phyloP scores from a whole-genome alignment of 208 protist genomes.

The Leptomonas seymouri region DNA sequence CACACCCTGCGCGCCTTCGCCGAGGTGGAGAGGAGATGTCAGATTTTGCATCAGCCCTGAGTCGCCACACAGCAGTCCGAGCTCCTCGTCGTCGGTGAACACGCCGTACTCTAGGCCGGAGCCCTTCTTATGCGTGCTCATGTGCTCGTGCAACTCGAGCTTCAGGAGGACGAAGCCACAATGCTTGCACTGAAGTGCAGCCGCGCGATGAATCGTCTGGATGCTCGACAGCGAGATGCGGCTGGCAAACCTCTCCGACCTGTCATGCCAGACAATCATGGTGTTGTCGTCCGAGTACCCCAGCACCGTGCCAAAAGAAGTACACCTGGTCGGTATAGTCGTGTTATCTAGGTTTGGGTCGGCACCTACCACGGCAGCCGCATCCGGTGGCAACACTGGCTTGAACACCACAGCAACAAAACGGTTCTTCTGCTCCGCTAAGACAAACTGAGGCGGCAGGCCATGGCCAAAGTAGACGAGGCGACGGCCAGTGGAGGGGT shows the following conservation, averaged over 20 bases:
- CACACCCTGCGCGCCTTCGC: constrained; percentile 70
- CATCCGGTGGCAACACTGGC: constrained; percentile 14
- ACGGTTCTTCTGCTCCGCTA: constrained; percentile 43
- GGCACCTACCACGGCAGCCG: constrained; percentile 8
- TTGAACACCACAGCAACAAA: constrained; percentile 55
- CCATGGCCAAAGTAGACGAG: constrained; percentile 63
- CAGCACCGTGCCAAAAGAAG: constrained; percentile 67
- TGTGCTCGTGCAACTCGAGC: constrained; percentile 59
- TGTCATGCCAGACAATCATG: constrained; percentile 78
- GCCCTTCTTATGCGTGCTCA: constrained; percentile 61
- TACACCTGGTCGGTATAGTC: constrained; percentile 19
- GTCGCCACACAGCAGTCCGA: constrained; percentile 73
- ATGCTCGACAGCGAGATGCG: constrained; percentile 49
- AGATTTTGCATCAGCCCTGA: constrained; percentile 61
- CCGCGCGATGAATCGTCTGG: constrained; percentile 41
- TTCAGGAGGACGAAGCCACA: constrained; percentile 63
- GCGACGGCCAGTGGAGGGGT: constrained; percentile 42
- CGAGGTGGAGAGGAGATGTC: constrained; percentile 34
- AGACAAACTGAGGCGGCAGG: constrained; percentile 38
- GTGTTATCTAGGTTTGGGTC: not conserved
- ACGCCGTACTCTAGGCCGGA: constrained; percentile 50
- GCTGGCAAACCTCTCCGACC: constrained; percentile 65
- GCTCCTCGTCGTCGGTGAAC: constrained; percentile 46
- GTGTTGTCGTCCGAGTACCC: constrained; percentile 77
- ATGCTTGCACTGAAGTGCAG: constrained; percentile 62